Base-by-base conservation (phyloP, 2,329 filamentous ascomycete genomes). In the Ascochyta clinopodiicola region DNA sequence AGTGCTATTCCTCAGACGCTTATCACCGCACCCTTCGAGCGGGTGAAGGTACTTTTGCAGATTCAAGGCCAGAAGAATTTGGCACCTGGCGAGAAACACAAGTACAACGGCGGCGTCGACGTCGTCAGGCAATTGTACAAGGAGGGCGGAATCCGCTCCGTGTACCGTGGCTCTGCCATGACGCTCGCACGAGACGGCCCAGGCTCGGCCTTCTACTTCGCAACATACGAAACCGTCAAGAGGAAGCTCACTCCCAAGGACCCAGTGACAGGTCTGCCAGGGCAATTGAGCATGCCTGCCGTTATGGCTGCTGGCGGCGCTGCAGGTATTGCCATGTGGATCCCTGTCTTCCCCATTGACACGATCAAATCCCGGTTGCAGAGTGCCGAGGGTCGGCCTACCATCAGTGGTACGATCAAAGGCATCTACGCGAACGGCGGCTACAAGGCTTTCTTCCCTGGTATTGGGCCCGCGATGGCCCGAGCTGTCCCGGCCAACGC, bases 21-120 rank as follows among this genome's bases (percentile, higher is more conserved):
- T 77, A 97, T 99, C 80, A 98, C 95, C n/a, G 95, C 95, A 4
- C 95, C 95, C 58, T 98, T 99, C 75, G 95, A 99, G 84, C 94
- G 95, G 71, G 92, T 99, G 68, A 99, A 99, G 80, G 94, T 99
- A 51, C 92, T 99, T 61, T 88, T 99, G 1, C 95, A 99, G 78
- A 96, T 98, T 65, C 95, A 98, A 79, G 93, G 92, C 71, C 92
- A 97, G 78, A 92, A 93, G 79, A 80, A 84, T 48, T 88, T 95
- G 36, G 87, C 88, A 0, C 91, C 93, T 0, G 94, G 93, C 71
- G 90, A 97, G 80, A 96, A 96, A 78, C 93, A 92, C 15, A 92
- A 91, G 72, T 98, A 98, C 83, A 85, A 83, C 39, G 93, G 93
- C 71, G 92, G 90, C 56, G 61, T 90, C 46, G 95, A 98, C 78